Conservation (phyloP, 805 yeast species). For the Myxozyma geophila region DNA sequence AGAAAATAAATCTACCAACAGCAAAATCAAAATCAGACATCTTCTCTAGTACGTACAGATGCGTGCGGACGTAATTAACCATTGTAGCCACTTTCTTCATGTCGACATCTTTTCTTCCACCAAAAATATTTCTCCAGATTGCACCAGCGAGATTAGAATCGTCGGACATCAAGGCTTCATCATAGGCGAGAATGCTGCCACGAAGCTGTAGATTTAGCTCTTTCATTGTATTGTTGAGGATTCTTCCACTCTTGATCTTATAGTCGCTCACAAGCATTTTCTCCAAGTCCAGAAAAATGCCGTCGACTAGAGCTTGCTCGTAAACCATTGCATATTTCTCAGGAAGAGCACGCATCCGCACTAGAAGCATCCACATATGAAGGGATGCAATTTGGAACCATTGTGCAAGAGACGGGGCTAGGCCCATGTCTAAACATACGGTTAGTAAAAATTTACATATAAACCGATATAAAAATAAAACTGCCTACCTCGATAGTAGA, state of each 20-base stretch:
- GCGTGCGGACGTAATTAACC: slow-evolving; percentile 88
- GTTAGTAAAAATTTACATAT: neutral
- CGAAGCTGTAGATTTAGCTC: slow-evolving; percentile 88
- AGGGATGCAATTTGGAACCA: slow-evolving; percentile 92
- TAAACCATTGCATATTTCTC: slow-evolving; percentile 84
- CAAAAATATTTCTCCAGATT: slow-evolving; percentile 77
- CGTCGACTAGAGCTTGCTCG: slow-evolving; percentile 88
- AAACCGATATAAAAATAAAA: neutral
- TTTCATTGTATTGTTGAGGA: slow-evolving; percentile 82
- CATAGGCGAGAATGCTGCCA: slow-evolving; percentile 88
- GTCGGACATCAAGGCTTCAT: slow-evolving; percentile 88
- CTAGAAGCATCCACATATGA: slow-evolving; percentile 92
- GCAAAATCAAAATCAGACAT: slow-evolving; percentile 93
- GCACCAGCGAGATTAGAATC: slow-evolving; percentile 51
- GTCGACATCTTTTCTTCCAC: slow-evolving; percentile 73
- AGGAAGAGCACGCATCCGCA: slow-evolving; percentile 96
- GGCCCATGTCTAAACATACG: slow-evolving; percentile 55
- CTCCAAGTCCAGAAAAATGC: slow-evolving; percentile 89
- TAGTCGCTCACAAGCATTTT: slow-evolving; percentile 81
- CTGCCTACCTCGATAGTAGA: slow-evolving; percentile 65
- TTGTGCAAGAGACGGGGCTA: slow-evolving; percentile 89
- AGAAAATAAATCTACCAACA: slow-evolving; percentile 82
- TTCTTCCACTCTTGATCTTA: slow-evolving; percentile 78
- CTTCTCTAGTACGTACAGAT: slow-evolving; percentile 81
- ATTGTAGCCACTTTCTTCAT: slow-evolving; percentile 82